A percentile compares a stretch with the other conserved stretches of the same genome.
phyloP scores from a whole-genome alignment of 345 rosid genomes.

The Laguncularia racemosa region DNA sequence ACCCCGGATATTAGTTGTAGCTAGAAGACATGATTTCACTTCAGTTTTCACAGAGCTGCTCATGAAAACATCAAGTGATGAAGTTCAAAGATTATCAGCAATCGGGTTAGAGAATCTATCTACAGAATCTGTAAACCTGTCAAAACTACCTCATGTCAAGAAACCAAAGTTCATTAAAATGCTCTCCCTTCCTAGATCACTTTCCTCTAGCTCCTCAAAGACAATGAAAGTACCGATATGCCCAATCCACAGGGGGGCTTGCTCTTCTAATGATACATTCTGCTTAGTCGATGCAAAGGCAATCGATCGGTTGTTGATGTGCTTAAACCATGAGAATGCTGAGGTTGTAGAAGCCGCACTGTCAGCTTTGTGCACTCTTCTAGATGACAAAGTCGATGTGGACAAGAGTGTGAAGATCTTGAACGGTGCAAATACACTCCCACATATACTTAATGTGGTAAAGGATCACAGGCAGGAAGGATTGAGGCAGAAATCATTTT shows the following conservation, averaged over 20 bases:
- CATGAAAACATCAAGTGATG: slow-evolving; percentile 62
- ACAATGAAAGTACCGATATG: slow-evolving; percentile 35
- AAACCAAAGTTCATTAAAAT: slow-evolving; percentile 38
- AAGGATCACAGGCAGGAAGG: slow-evolving; percentile 63
- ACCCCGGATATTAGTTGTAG: slow-evolving; percentile 50
- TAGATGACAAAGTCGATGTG: slow-evolving; percentile 80
- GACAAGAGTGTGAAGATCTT: slow-evolving; percentile 54
- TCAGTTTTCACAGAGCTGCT: slow-evolving; percentile 64
- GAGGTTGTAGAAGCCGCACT: slow-evolving; percentile 79
- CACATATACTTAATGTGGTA: slow-evolving; percentile 48
- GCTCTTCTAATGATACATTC: slow-evolving; percentile 74
- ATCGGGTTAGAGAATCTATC: slow-evolving; percentile 78
- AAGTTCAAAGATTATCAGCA: slow-evolving; percentile 80
- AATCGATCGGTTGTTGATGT: slow-evolving; percentile 59
- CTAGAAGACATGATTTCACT: slow-evolving; percentile 63
- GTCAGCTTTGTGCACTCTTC: slow-evolving; percentile 70
- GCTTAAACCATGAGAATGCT: slow-evolving; percentile 65
- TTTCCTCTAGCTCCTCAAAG: slow-evolving; percentile 39
- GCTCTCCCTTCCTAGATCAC: slow-evolving; percentile 32
- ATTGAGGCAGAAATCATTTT: slow-evolving; percentile 67
- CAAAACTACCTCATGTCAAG: slow-evolving; percentile 37
- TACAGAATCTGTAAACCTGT: slow-evolving; percentile 48
- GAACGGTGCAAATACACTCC: slow-evolving; percentile 45
- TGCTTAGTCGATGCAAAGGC: slow-evolving; percentile 84
- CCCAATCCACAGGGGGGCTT: slow-evolving; percentile 72